phyloP scores from a whole-genome alignment of 2,329 filamentous ascomycete genomes.

The Fusarium aywerte region DNA sequence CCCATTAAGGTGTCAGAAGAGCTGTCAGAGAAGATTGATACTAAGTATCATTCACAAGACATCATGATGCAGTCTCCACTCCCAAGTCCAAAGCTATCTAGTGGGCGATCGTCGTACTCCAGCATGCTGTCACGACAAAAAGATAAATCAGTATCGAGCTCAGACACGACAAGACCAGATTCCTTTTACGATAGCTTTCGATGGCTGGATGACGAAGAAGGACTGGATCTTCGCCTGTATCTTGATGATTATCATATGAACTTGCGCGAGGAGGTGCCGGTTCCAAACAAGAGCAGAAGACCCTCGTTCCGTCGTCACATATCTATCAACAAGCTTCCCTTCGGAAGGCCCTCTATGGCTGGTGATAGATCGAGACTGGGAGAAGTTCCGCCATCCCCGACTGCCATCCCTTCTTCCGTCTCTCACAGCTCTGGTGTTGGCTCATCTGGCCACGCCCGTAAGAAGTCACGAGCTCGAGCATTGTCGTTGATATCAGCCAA shows the following conservation, averaged over 20 bases:
- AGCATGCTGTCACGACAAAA: constrained; percentile 43
- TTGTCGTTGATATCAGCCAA: constrained; percentile 65
- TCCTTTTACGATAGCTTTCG: constrained; percentile 74
- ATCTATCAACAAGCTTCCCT: constrained; percentile 75
- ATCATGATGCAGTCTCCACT: constrained; percentile 40
- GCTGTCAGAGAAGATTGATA: constrained; percentile 33
- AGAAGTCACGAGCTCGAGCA: constrained; percentile 65
- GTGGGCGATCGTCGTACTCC: constrained; percentile 35
- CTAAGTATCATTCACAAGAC: constrained; percentile 40
- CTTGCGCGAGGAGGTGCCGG: constrained; percentile 62
- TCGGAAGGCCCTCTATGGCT: constrained; percentile 65
- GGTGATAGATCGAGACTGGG: constrained; percentile 61
- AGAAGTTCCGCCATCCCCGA: constrained; percentile 51
- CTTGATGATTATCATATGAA: constrained; percentile 78
- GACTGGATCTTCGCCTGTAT: constrained; percentile 73
- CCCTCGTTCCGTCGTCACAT: constrained; percentile 76
- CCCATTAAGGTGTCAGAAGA: constrained; percentile 53
- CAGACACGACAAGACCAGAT: constrained; percentile 55
- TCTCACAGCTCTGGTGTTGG: constrained; percentile 37
- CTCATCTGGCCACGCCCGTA: constrained; percentile 54
- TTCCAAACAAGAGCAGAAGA: constrained; percentile 58
- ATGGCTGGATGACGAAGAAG: constrained; percentile 78
- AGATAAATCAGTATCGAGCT: constrained; percentile 28
- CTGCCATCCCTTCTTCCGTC: constrained; percentile 36
- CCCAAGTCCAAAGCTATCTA: constrained; percentile 38